These are phyloP conservation scores for Selaginella tamariscina DNA, from an alignment of 75 land plant genomes.

Conservation along the genomic window DNA sequence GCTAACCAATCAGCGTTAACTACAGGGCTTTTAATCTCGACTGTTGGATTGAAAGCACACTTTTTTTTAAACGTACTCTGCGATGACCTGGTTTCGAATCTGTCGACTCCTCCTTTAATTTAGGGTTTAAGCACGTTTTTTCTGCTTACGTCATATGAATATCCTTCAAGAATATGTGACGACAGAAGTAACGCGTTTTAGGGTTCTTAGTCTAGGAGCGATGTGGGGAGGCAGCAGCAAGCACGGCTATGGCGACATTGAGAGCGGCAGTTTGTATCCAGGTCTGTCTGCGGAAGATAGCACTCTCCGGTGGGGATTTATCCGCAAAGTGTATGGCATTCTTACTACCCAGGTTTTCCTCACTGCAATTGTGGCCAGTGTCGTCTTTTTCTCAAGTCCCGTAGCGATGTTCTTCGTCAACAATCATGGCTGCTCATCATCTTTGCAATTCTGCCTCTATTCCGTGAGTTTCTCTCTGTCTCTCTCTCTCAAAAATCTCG, in stretches of 20 bases:
- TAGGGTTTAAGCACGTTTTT: no score
- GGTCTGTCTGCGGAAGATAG: slow-evolving; percentile 57
- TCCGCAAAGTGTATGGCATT: slow-evolving; percentile 87
- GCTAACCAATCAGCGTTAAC: no score
- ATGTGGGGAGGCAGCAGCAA: background rate
- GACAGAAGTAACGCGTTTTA: no score
- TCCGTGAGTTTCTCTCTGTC: slow-evolving; percentile 36
- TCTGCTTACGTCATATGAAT: no score
- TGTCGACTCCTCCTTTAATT: no score
- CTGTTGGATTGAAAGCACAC: no score
- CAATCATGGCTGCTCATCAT: slow-evolving; percentile 43
- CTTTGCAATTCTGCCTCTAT: slow-evolving; percentile 45
- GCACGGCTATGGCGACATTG: background rate
- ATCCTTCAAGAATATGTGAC: no score
- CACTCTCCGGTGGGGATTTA: slow-evolving; percentile 82
- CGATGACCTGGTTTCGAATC: no score
- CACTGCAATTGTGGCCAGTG: slow-evolving; percentile 56
- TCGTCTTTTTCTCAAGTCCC: slow-evolving; percentile 47
- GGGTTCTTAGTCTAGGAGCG: background rate
- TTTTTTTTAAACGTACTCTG: no score
- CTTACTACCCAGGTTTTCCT: slow-evolving; percentile 69
- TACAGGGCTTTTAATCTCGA: no score
- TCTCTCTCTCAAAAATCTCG: background rate
- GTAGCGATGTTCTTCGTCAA: slow-evolving; percentile 34
- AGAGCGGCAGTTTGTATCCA: slow-evolving; percentile 47